Base-by-base conservation (phyloP, 331 rosid species). In the Phaseolus coccineus region DNA sequence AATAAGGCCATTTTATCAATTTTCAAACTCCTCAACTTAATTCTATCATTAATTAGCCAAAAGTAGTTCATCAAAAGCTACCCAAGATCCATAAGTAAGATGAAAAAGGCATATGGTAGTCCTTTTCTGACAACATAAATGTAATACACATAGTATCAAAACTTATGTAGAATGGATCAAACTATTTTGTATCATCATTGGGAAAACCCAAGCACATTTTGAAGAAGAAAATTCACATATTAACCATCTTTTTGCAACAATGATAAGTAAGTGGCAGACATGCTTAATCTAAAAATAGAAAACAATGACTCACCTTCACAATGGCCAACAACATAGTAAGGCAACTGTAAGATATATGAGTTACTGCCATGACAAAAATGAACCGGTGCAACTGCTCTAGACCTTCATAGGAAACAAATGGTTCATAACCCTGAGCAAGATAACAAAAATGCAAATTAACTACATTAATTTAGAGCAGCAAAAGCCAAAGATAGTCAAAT, bases 321-420 rank as follows among this genome's bases (percentile, higher is more conserved):
- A 96, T 91, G 61, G 97, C 97, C 75, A 96, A 87, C 86, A 96
- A 83, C 99, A 93, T 96, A 24, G 98, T 93, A 71, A 96, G 88
- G 91, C 99, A 96, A 88, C 99, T 96, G 84, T 96, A 96, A 77
- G 94, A 90, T 79, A 96, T 69, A 82, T 96, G 99, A 28, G 99
- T 96, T 73, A 93, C 83, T 31, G 98, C 99, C 99, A 96, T 91
- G 78, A 96, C 84, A 81, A 96, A 93, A 87, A 93, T 93, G 89
- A 95, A 95, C 35, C 97, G 91, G 67, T 93, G 99, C 94, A 95
- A 87, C 84, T 95, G 99, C 88, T 95, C 99, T 69, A 95, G 97
- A 69, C 99, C 99, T 84, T 93, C 83, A 78, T 90, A 90, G 0
- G 98, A 96, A 75, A 96, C 94, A 79, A 93, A 91, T 28, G 99